Evolutionary conservation across 2,329 filamentous ascomycete species (phyloP).

Genomic region (Zasmidium angulare): DNA sequence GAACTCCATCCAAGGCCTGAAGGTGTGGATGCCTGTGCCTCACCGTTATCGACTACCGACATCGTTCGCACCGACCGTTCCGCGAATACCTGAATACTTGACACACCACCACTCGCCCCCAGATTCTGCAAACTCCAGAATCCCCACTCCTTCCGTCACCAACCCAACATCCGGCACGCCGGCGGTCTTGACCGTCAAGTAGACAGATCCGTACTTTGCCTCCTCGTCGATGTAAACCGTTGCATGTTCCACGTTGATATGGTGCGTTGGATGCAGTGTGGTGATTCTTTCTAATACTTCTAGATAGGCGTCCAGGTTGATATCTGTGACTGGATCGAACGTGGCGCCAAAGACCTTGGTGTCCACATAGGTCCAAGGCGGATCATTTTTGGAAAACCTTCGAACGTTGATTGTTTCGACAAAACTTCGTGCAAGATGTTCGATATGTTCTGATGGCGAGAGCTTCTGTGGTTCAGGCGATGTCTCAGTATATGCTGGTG

Average conservation of each 20-base stretch:
- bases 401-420: background rate
- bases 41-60: background rate
- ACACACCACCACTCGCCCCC: background rate
- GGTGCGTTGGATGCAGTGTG: background rate
- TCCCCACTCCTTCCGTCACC: background rate
- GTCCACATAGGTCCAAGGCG: background rate
- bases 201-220: background rate
- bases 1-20: too few relatives aligned
- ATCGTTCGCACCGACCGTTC: background rate
- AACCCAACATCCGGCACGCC: background rate
- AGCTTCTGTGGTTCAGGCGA: background rate
- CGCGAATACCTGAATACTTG: background rate
- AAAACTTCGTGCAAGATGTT: background rate
- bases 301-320: background rate
- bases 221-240: background rate
- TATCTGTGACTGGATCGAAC: background rate
- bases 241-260: background rate
- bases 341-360: background rate
- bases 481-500: too few relatives aligned
- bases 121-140: background rate
- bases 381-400: background rate
- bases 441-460: background rate
- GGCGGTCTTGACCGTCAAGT: background rate
- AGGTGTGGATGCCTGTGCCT: too few relatives aligned
- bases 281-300: background rate